phyloP scores from a whole-genome alignment of 1,139 yeast genomes.

The Candida sanyaensis region DNA sequence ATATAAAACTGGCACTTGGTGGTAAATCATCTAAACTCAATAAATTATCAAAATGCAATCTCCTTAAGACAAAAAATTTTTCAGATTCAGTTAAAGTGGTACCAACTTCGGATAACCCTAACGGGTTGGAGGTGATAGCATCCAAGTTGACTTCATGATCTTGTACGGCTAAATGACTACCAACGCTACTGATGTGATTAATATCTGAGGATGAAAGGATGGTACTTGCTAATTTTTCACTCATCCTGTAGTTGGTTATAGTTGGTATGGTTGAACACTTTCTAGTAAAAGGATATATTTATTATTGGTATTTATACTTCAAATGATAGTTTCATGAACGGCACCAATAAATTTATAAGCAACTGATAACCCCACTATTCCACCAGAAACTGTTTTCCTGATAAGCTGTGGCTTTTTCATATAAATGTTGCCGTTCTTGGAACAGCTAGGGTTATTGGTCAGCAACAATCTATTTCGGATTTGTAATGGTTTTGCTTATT shows the following conservation, averaged over 20 bases:
- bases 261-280: too few relatives aligned
- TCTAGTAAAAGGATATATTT: too few relatives aligned
- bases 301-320: too few relatives aligned
- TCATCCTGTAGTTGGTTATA: neutral
- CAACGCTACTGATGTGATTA: slow-evolving; percentile 3
- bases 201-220: neutral
- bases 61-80: slow-evolving; percentile 26
- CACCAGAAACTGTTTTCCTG: neutral
- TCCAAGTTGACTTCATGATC: slow-evolving; percentile 20
- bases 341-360: neutral
- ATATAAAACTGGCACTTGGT: slow-evolving; percentile 26
- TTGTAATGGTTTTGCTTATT: too few relatives aligned
- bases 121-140: slow-evolving; percentile 20
- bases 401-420: neutral
- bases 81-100: slow-evolving; percentile 24
- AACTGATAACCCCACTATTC: neutral
- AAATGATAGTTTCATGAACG: neutral
- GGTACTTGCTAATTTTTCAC: neutral
- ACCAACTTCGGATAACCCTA: slow-evolving; percentile 29
- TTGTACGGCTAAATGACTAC: slow-evolving; percentile 5
- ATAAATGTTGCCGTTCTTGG: neutral
- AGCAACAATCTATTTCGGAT: too few relatives aligned
- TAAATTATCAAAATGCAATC: slow-evolving; percentile 30
- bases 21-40: slow-evolving; percentile 28
- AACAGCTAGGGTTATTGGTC: neutral